A percentile compares a stretch with the other conserved stretches of the same genome.
phyloP scores from a whole-genome alignment of 2,329 filamentous ascomycete species.

The Aspergillus unguis region DNA sequence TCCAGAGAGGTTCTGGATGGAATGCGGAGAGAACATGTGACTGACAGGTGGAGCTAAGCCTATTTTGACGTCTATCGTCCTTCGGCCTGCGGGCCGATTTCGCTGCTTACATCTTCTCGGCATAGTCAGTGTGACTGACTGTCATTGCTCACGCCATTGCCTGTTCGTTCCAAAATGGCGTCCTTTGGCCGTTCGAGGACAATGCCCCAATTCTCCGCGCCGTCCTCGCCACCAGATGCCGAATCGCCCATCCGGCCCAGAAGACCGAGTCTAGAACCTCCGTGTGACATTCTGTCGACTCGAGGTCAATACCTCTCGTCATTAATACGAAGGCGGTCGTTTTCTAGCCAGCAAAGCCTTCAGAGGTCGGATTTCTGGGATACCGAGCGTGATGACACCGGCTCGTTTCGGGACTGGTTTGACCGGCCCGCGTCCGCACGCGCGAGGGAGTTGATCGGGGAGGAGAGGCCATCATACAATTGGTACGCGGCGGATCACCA shows the following conservation, averaged over 20 bases:
- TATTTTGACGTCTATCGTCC: not conserved
- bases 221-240: conserved; percentile 10
- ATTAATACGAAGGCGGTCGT: conserved; percentile 28
- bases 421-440: conserved; percentile 15
- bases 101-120: too few relatives aligned
- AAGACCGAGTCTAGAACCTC: conserved; percentile 33
- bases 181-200: conserved; percentile 10
- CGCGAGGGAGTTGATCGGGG: conserved; percentile 65
- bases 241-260: conserved; percentile 21
- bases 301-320: conserved; percentile 38
- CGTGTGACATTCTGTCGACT: conserved; percentile 36
- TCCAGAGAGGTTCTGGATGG: too few relatives aligned
- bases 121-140: not conserved
- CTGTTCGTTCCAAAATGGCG: conserved; percentile 6
- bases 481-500: conserved; percentile 50
- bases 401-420: conserved; percentile 31
- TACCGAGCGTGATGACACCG: conserved; percentile 8
- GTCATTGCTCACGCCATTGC: not conserved
- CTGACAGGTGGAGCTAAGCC: not conserved
- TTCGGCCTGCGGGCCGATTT: not conserved
- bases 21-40: not conserved
- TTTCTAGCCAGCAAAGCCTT: conserved; percentile 15
- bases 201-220: conserved; percentile 5
- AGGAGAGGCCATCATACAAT: conserved; percentile 77
- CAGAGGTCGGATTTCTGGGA: conserved; percentile 18